Conservation (phyloP, 306 rosid genomes). For the Fragaria vesca region DNA sequence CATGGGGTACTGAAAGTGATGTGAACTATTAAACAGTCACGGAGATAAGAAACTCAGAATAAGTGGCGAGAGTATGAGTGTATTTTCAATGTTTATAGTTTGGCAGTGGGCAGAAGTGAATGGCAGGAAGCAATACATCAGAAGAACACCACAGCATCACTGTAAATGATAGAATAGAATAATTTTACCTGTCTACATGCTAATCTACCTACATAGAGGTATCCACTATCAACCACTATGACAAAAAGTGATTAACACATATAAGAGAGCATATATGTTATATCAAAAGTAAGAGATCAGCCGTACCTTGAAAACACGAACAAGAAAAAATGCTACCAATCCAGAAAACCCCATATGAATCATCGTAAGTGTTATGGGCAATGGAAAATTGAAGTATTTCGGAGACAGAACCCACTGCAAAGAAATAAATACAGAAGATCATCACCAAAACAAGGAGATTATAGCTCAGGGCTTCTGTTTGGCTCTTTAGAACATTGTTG, state of each 20-base stretch:
- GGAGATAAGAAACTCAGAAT: neutral
- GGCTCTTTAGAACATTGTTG: neutral
- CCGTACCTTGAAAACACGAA: slow-evolving; percentile 87
- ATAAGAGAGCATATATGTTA: neutral
- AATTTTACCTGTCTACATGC: neutral
- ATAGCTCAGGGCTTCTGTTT: neutral
- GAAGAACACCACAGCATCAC: neutral
- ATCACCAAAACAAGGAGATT: slow-evolving; percentile 2
- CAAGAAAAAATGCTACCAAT: slow-evolving; percentile 79
- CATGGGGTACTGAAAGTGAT: neutral
- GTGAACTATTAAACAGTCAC: neutral
- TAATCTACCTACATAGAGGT: neutral
- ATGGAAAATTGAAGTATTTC: slow-evolving; percentile 84
- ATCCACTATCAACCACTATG: neutral
- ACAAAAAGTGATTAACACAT: neutral
- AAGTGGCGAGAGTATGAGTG: neutral
- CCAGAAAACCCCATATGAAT: slow-evolving; percentile 98
- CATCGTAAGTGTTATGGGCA: slow-evolving; percentile 93
- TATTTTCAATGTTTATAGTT: neutral
- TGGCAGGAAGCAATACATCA: neutral
- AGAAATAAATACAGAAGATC: neutral
- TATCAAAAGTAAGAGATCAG: neutral
- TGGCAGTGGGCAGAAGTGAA: neutral
- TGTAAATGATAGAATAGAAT: neutral
- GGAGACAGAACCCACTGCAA: slow-evolving; percentile 98